Conservation (phyloP, 2,329 filamentous ascomycete species). For the Albophoma yamanashiensis region DNA sequence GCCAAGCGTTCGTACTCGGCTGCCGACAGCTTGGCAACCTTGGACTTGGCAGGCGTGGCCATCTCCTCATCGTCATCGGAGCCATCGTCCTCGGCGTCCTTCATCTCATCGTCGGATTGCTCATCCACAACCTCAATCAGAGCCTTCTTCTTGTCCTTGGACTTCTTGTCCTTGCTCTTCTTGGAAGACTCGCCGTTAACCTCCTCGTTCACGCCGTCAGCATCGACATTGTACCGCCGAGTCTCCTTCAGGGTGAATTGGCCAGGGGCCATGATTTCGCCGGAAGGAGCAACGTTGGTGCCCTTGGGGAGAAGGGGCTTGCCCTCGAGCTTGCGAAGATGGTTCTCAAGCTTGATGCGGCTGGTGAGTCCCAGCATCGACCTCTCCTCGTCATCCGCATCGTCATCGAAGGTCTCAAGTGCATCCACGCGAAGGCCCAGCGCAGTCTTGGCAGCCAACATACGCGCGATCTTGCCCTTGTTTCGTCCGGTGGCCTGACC, state of each 20-base stretch:
- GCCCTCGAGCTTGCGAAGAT: slow-evolving; percentile 71
- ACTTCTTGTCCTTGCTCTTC: slow-evolving; percentile 29
- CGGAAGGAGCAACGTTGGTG: slow-evolving; percentile 63
- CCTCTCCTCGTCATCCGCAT: slow-evolving; percentile 81
- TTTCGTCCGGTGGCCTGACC: slow-evolving; percentile 96
- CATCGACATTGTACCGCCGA: slow-evolving; percentile 88
- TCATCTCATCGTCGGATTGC: slow-evolving; percentile 32
- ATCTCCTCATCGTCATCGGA: slow-evolving; percentile 21
- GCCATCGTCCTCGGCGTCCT: slow-evolving; percentile 30
- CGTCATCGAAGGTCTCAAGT: slow-evolving; percentile 44
- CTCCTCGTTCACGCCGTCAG: slow-evolving; percentile 67
- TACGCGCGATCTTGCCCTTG: slow-evolving; percentile 98
- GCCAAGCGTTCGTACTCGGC: slow-evolving; percentile 50
- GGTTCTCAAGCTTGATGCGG: slow-evolving; percentile 64
- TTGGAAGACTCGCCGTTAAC: slow-evolving; percentile 28
- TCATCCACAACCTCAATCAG: slow-evolving; percentile 29
- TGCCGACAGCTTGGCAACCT: slow-evolving; percentile 37
- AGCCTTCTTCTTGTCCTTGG: slow-evolving; percentile 31
- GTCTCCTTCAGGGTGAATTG: slow-evolving; percentile 92
- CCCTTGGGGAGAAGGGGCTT: slow-evolving; percentile 76
- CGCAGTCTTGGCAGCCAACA: slow-evolving; percentile 87
- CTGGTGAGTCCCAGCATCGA: slow-evolving; percentile 65
- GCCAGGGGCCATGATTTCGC: slow-evolving; percentile 49
- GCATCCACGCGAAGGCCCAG: slow-evolving; percentile 91
- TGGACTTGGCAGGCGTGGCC: slow-evolving; percentile 21